Percentiles rank a stretch among this genome's conserved stretches.
phyloP scores from a whole-genome alignment of 352 stramenopile genomes.

The Pythium dissotocum region DNA sequence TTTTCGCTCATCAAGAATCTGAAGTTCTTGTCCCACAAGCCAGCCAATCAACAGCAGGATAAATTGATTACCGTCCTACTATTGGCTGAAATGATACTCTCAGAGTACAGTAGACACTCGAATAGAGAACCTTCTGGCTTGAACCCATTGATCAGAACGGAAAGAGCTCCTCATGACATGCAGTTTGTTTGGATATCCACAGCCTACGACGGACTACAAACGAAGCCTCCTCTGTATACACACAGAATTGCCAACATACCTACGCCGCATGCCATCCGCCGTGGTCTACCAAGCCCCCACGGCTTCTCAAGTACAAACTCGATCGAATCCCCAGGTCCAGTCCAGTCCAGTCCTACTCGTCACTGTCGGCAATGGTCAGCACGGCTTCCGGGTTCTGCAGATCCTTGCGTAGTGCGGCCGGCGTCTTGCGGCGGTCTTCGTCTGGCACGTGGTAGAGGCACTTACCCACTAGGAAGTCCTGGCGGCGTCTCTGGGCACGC shows the following conservation, averaged over 20 bases:
- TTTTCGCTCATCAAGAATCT: conserved; percentile 7
- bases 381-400: conserved; percentile 43
- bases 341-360: conserved; percentile 27
- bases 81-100: neutral
- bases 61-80: too few species aligned
- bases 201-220: neutral
- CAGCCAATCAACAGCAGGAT: neutral
- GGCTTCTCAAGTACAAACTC: neutral
- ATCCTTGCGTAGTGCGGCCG: conserved; percentile 19
- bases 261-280: neutral
- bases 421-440: conserved; percentile 40
- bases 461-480: conserved; percentile 88
- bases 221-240: neutral
- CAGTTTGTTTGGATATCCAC: neutral
- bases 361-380: conserved; percentile 60
- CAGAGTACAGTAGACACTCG: neutral
- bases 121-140: neutral
- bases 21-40: neutral
- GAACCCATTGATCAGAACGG: neutral
- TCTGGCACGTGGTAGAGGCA: conserved; percentile 84
- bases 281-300: neutral
- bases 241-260: neutral
- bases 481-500: conserved; percentile 66
- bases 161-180: neutral
- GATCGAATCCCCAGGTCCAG: too few species aligned